These are phyloP conservation scores for Malassezia vespertilionis DNA, from an alignment of 1,284 basidiomycete genomes.

Conservation along the genomic window DNA sequence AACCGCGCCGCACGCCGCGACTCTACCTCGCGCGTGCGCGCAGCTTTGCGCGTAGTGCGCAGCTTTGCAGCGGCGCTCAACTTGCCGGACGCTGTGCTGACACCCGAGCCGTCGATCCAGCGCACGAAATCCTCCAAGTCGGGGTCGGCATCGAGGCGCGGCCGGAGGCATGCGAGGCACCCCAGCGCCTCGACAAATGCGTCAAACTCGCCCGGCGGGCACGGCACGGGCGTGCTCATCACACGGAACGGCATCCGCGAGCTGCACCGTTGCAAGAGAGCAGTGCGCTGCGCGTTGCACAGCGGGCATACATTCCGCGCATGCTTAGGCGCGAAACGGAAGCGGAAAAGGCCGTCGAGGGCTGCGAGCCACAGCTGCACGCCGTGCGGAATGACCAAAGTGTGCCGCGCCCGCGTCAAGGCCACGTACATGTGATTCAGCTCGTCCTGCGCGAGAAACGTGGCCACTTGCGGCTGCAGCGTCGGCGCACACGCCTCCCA, in stretches of 20 bases:
- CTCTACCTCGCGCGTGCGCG: no score
- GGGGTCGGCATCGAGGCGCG: constrained; percentile 7
- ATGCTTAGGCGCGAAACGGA: constrained; percentile 8
- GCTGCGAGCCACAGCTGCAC: constrained; percentile 31
- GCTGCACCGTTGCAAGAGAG: constrained; percentile 6
- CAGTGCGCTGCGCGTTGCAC: constrained; percentile 7
- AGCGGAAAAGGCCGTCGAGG: constrained; percentile 23
- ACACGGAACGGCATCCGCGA: background rate
- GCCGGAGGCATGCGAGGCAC: constrained; percentile 13
- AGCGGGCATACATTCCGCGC: background rate
- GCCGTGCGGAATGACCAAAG: constrained; percentile 21
- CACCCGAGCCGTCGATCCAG: constrained; percentile 14
- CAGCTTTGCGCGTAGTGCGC: background rate
- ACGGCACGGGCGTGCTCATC: background rate
- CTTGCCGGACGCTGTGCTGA: constrained; percentile 12
- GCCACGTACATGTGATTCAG: constrained; percentile 38
- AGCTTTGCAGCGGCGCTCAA: background rate
- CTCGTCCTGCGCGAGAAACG: constrained; percentile 28
- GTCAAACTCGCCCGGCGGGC: background rate
- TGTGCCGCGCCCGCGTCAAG: constrained; percentile 27
- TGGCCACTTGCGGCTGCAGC: constrained; percentile 15
- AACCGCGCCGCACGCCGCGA: no score
- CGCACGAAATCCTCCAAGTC: constrained; percentile 18
- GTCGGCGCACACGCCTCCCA: constrained; percentile 7
- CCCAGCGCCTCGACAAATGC: constrained; percentile 1